phyloP scores from a whole-genome alignment of 2,329 filamentous ascomycete genomes.

The Claviceps capensis region DNA sequence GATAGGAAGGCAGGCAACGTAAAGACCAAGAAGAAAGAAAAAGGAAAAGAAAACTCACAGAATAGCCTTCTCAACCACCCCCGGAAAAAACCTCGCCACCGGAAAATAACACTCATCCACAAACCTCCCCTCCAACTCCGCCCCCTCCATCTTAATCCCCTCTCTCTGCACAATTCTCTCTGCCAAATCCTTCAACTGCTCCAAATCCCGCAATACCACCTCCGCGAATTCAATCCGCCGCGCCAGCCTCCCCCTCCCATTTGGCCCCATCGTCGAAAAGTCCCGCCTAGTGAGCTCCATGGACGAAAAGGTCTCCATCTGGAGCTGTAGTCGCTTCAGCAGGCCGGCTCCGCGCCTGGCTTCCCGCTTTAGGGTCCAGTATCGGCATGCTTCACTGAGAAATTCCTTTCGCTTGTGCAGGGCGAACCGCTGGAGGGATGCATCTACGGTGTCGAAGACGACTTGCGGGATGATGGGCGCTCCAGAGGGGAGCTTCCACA shows the following conservation, averaged over 20 bases:
- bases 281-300: constrained; percentile 95
- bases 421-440: constrained; percentile 67
- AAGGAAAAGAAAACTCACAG: constrained; percentile 42
- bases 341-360: constrained; percentile 81
- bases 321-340: constrained; percentile 82
- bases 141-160: constrained; percentile 60
- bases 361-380: constrained; percentile 95
- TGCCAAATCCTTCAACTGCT: constrained; percentile 57
- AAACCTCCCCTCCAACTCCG: constrained; percentile 62
- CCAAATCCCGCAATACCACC: constrained; percentile 60
- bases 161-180: constrained; percentile 64
- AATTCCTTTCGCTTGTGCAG: constrained; percentile 80
- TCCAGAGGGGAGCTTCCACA: constrained; percentile 89
- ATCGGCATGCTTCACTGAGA: constrained; percentile 83
- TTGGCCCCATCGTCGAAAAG: constrained; percentile 87
- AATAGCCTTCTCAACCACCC: constrained; percentile 67
- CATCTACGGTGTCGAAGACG: constrained; percentile 75
- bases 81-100: constrained; percentile 59
- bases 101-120: constrained; percentile 90
- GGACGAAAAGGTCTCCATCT: constrained; percentile 91
- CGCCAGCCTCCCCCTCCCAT: constrained; percentile 62
- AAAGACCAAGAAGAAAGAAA: not conserved
- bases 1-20: not conserved
- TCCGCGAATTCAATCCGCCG: constrained; percentile 83
- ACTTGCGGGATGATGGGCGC: constrained; percentile 87